Evolutionary conservation across 306 rosid species (phyloP).

Genomic region (Inga laurina): DNA sequence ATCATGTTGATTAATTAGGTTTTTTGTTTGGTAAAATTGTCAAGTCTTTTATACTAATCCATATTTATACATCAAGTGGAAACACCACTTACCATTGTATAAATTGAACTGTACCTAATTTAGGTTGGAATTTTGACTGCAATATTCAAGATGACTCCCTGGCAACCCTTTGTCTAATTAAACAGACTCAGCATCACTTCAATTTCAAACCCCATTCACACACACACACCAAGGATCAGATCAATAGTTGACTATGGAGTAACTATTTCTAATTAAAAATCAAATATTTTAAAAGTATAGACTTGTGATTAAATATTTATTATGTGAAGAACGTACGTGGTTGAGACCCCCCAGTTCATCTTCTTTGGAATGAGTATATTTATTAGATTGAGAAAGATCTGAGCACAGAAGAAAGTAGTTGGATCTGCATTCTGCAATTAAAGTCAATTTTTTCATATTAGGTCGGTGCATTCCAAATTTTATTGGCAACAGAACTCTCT

Average conservation of each 20-base stretch:
- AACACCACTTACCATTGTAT: conserved; percentile 3
- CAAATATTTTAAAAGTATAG: not conserved
- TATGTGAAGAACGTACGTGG: not conserved
- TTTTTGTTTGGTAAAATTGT: no score
- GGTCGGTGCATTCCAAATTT: not conserved
- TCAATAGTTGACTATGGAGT: conserved; percentile 19
- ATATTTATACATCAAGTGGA: not conserved
- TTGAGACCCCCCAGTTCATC: not conserved
- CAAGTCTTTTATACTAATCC: not conserved
- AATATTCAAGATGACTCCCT: not conserved
- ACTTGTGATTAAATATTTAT: not conserved
- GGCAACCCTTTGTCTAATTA: conserved; percentile 2
- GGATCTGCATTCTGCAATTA: not conserved
- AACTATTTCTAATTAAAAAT: not conserved
- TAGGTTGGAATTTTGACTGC: conserved; percentile 10
- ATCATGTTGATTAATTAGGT: not conserved
- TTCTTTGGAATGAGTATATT: not conserved
- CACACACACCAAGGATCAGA: not conserved
- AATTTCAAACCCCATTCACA: not conserved
- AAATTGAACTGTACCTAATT: conserved; percentile 12
- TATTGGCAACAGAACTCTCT: not conserved
- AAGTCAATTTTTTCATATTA: not conserved
- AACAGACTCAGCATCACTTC: not conserved
- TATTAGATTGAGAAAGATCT: not conserved
- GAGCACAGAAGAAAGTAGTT: not conserved